Percentiles rank a stretch among this genome's conserved stretches.
Conservation (phyloP, 257 asterid species). For the Solanum clarkiae region DNA sequence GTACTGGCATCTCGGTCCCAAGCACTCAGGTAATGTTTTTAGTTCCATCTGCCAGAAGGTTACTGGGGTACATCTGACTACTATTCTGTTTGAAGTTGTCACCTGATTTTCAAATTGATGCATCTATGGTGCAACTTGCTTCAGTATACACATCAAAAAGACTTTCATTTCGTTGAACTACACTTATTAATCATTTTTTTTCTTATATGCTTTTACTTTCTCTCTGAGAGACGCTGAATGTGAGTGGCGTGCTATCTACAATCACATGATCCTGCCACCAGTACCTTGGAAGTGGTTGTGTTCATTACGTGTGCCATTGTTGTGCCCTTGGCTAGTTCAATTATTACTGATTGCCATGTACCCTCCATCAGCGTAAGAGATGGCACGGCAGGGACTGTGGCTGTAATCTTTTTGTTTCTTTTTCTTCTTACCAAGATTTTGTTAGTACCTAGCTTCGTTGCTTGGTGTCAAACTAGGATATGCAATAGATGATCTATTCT, state of each 20-base stretch:
- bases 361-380: background rate
- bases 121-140: background rate
- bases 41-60: background rate
- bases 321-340: background rate
- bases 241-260: background rate
- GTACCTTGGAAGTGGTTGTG: background rate
- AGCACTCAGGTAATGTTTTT: constrained; percentile 69
- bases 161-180: background rate
- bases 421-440: background rate
- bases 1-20: constrained; percentile 96
- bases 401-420: background rate
- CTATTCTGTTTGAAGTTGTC: background rate
- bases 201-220: background rate
- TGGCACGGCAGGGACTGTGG: background rate
- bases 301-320: background rate
- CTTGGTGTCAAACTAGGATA: no score
- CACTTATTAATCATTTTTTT: background rate
- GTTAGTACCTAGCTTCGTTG: background rate
- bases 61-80: background rate
- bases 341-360: background rate
- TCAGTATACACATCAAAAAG: background rate
- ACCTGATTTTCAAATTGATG: background rate
- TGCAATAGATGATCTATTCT: no score
- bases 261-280: background rate
- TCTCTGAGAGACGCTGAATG: background rate